Base-by-base conservation (phyloP, 2,329 filamentous ascomycete species). In the Fusarium annulatum region DNA sequence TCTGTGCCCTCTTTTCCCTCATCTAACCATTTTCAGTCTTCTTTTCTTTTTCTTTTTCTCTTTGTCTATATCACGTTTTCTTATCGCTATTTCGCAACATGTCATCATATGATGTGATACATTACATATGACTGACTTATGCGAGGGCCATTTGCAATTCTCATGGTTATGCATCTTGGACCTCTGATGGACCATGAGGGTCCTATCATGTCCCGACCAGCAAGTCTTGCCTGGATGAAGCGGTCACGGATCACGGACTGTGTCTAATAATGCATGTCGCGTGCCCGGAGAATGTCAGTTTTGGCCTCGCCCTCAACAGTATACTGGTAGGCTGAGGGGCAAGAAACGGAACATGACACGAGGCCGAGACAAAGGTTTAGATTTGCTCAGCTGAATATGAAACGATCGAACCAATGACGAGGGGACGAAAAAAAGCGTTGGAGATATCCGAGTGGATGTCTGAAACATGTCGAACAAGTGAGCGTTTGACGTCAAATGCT, bases 361-460 rank as follows among this genome's bases (percentile, higher is more conserved):
- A 66, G 49, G 56, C 67, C 64, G 66, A 75, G 73, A 75, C 74
- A 67, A 30, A 69, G 51, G 51, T 41, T 61, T 69, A 65, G 48
- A 59, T 66, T 60, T 70, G 56, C 58, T 64, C 57, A 62, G 57
- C 42, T 63, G 60, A 49, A 66, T 18, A 49, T 39, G 28, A 23
- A 67, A 61, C 63, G 46, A 68, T 64, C 56, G 45, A 56, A 16
- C 66, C 68, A 71, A 74, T 74, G 19, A 56, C 34, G 57, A 33
- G 41, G 26, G 46, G 41, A 46, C 43, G 56, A 45, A 42, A 70
- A 67, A 46, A 57, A 60, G 58, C 61, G 61, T 76, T 68, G 30
- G 39, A 55, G 45, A 56, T 67, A 45, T 68, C 48, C 63, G 57
- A 72, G 67, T 67, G 64, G 60, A 62, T 52, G 26, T 64, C 57